Evolutionary conservation across 2,329 filamentous ascomycete genomes (phyloP), one percentile per base, ranked within the genome.

Genomic region (Cladosporium sp.): DNA sequence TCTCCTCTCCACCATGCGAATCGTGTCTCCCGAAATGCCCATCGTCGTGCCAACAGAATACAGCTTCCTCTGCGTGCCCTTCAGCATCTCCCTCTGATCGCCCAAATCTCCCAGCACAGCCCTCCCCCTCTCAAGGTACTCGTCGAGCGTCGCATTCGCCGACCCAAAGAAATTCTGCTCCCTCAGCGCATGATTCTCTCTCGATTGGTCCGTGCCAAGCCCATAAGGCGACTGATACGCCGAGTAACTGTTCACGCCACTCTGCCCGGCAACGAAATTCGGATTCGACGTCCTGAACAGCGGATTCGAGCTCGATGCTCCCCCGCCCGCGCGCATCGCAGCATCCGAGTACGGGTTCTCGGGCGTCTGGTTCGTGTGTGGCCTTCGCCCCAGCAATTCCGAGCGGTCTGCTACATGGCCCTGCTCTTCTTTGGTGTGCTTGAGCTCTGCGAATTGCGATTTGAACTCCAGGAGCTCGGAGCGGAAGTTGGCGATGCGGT

Each of bases 21-120:
- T 99, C 1, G 95, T 99, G 77, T 98, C 94, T 23, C 94, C 93
- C 74, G 91, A 96, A 67, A 99, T 86, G 0, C 95, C 95, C 57
- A 99, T 80, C 26, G 95, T 98, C 76, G 96, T 98, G 7, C 92
- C 95, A 23, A 97, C 93, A 72, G 88, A 94, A 76, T 98, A 98
- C 59, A 99, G 83, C 76, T 89, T 88, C 77, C 90, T 90, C 80
- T 99, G 95, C 26, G 95, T 98, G 61, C 90, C 91, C 82, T 99
- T 99, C 69, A 99, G 84, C 82, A 97, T 93, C 77, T 98, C 94
- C 64, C 92, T 86, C 82, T 99, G 95, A 74, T 95, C 86, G 3
- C 91, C 90, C 65, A 99, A 79, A 79, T 98, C 93, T 7, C 91
- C 91, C 31, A 98, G 83, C 44, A 99, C 95, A 0, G 93, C 92